A percentile compares a stretch with the other conserved stretches of the same genome.
Conservation (phyloP, 225 moss, liverwort and hornwort species). For the Ulota crispa region DNA sequence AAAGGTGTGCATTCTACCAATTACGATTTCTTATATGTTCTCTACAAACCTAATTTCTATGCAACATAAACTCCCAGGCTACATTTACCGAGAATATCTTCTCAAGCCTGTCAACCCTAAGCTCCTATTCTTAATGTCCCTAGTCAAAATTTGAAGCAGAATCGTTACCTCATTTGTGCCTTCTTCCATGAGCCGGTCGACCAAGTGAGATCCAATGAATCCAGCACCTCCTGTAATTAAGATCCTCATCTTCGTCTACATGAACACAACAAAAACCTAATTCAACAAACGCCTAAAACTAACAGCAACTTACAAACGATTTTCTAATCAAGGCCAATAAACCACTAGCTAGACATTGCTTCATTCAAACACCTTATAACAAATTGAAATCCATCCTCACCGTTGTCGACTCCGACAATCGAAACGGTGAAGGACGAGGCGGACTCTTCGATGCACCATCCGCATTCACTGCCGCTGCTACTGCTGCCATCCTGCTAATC, state of each 20-base stretch:
- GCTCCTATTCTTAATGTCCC: neutral
- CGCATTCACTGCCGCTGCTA: constrained; percentile 24
- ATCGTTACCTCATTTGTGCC: constrained; percentile 75
- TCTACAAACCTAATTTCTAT: neutral
- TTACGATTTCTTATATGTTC: neutral
- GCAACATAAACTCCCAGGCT: neutral
- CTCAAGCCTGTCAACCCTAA: constrained; percentile 1
- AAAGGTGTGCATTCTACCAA: neutral
- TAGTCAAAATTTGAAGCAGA: neutral
- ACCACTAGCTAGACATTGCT: neutral
- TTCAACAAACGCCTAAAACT: neutral
- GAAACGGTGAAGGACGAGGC: constrained; percentile 73
- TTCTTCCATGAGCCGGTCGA: constrained; percentile 88
- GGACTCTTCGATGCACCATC: constrained; percentile 58
- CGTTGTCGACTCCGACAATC: constrained; percentile 72
- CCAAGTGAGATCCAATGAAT: constrained; percentile 96
- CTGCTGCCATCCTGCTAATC: constrained; percentile 32
- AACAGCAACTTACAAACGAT: neutral
- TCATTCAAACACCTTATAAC: neutral
- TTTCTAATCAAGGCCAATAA: neutral
- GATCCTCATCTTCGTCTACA: constrained; percentile 84
- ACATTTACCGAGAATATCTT: neutral
- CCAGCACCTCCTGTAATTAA: constrained; percentile 94
- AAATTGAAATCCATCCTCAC: constrained; percentile 30
- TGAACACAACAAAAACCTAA: constrained; percentile 3